phyloP scores from a whole-genome alignment of 495 filamentous ascomycete genomes.

The Penicillium pulvis region DNA sequence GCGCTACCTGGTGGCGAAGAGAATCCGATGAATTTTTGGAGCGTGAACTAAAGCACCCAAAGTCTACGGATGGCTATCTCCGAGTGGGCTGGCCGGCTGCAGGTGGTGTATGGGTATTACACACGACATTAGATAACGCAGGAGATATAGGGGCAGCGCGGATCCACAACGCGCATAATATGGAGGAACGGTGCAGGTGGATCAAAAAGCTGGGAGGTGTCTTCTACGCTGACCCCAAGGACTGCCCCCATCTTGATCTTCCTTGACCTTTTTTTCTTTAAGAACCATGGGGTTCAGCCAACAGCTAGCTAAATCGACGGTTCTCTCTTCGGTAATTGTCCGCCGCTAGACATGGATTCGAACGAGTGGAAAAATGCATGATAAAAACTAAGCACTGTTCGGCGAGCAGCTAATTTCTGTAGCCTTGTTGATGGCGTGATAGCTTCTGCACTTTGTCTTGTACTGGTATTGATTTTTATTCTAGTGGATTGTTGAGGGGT shows the following conservation, averaged over 20 bases:
- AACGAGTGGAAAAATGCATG: background rate
- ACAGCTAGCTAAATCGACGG: too few relatives aligned
- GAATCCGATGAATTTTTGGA: slow-evolving; percentile 4
- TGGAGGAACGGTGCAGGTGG: slow-evolving; percentile 2
- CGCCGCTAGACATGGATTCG: background rate
- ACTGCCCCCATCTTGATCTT: slow-evolving; percentile 4
- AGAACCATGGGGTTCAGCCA: background rate
- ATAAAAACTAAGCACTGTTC: background rate
- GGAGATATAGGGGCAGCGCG: slow-evolving; percentile 10
- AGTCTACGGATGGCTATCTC: slow-evolving; percentile 8
- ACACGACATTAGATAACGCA: slow-evolving; percentile 10
- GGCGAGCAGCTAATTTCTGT: background rate
- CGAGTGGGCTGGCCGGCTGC: slow-evolving; percentile 15
- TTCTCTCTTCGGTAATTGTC: too few relatives aligned
- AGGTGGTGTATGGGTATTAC: slow-evolving; percentile 17
- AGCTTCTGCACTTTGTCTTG: background rate
- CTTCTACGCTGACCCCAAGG: slow-evolving; percentile 4
- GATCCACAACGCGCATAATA: slow-evolving; percentile 16
- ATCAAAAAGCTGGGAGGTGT: slow-evolving; percentile 1
- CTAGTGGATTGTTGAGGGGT: background rate
- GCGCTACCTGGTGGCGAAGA: slow-evolving; percentile 1
- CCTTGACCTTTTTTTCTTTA: background rate
- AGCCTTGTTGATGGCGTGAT: background rate
- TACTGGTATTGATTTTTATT: background rate
- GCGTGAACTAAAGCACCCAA: background rate